Conservation (phyloP, 129 eudicot genomes). For the Saussurea involucrata region DNA sequence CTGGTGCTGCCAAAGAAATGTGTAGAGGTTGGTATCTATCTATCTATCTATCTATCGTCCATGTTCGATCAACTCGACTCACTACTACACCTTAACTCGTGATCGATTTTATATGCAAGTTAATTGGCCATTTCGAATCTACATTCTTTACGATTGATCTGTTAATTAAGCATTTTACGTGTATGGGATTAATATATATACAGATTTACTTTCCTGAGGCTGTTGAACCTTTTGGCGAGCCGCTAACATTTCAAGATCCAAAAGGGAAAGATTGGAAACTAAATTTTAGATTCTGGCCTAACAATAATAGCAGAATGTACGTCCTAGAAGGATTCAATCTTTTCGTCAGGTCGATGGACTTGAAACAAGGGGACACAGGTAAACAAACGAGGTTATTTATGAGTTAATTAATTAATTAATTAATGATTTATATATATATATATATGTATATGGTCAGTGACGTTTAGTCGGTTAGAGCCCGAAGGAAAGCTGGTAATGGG, state of each 20-base stretch:
- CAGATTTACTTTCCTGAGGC: constrained; percentile 71
- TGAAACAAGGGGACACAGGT: constrained; percentile 80
- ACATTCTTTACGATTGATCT: neutral
- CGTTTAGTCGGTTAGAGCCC: constrained; percentile 57
- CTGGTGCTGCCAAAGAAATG: constrained; percentile 73
- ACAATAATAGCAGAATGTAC: constrained; percentile 76
- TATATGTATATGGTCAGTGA: constrained; percentile 39
- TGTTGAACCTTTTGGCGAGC: constrained; percentile 49
- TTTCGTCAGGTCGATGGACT: constrained; percentile 50
- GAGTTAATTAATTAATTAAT: neutral
- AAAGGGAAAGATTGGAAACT: constrained; percentile 67
- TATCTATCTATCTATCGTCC: neutral
- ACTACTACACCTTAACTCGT: neutral
- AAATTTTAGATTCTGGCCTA: constrained; percentile 69
- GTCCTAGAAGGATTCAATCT: constrained; percentile 76
- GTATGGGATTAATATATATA: neutral
- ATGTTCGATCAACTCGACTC: neutral
- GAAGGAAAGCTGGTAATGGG: constrained; percentile 68
- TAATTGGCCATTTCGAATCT: neutral
- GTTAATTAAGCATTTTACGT: neutral
- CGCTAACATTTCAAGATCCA: constrained; percentile 52
- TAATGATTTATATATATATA: constrained; percentile 12
- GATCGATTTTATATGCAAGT: neutral
- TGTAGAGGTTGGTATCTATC: constrained; percentile 69
- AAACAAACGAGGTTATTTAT: neutral